Evolutionary conservation across 345 rosid species (phyloP), one percentile per base, ranked within the genome.

Genomic region (Alliaria petiolata): DNA sequence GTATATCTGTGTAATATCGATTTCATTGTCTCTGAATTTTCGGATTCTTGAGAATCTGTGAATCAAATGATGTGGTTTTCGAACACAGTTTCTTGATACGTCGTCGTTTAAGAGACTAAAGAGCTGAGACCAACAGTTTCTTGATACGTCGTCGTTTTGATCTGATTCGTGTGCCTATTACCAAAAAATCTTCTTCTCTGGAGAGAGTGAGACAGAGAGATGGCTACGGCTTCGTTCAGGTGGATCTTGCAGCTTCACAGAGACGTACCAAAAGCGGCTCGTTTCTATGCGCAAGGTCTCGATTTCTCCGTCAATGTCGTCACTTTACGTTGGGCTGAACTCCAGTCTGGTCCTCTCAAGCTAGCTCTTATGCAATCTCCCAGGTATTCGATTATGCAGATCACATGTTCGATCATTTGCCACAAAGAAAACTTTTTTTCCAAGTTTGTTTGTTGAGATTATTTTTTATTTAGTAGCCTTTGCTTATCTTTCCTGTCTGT

Each of bases 241-340:
- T 92, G 97, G 98, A 69, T 95, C 17, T 77, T 95, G 80, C 97
- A 92, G 82, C 88, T 95, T 2, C 98, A 95, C 81, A 95, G 65
- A 79, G 98, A 95, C 74, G 98, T 95, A 15, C 96, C 97, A 14
- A 85, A 72, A 66, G 95, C 97, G 8, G 91, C 96, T 56, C 80
- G 82, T n/a, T 89, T 95, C 84, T 95, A 95, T 81, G 84, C 88
- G 12, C 79, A 91, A 74, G 97, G 98, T 39, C 86, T 95, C 9
- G 91, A 88, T 62, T 84, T 91, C 75, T 80, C 96, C 8, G 86
- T 89, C 59, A 85, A 86, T 46, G 88, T 89, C 34, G 89, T 92
- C 72, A 89, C 98, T 15, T 86, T 82, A 45, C 89, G 96, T 30
- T 95, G 93, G 98, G 98, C 96, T 3, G 97, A 95, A 70, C 93